A percentile compares a stretch with the other conserved stretches of the same genome.
phyloP scores from a whole-genome alignment of 805 yeast species.

The Kazachstania viticola region DNA sequence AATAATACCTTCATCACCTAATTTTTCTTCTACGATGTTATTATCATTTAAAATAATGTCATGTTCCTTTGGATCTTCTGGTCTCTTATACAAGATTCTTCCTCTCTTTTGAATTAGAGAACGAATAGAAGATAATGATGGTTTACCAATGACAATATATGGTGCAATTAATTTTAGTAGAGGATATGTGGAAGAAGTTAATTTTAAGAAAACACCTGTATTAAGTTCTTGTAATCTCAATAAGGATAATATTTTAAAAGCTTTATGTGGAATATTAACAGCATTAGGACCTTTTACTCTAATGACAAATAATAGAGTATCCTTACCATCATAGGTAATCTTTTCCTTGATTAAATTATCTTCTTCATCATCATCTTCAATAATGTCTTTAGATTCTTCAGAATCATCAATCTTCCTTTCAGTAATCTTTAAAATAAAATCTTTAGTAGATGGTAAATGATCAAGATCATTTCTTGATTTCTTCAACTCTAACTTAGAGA shows the following conservation, averaged over 20 bases:
- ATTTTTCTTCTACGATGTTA: constrained; percentile 58
- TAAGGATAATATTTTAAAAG: constrained; percentile 44
- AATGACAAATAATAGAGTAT: constrained; percentile 50
- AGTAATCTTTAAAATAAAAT: constrained; percentile 26
- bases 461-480: constrained; percentile 17
- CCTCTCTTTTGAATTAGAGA: constrained; percentile 70
- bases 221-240: constrained; percentile 49
- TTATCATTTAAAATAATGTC: constrained; percentile 56
- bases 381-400: constrained; percentile 8
- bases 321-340: constrained; percentile 29
- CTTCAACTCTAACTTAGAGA: constrained; percentile 39
- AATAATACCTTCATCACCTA: constrained; percentile 58
- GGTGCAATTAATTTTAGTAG: constrained; percentile 60
- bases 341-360: constrained; percentile 24
- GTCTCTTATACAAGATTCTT: constrained; percentile 31
- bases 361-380: constrained; percentile 18
- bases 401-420: constrained; percentile 9
- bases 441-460: constrained; percentile 23
- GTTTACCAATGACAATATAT: constrained; percentile 61
- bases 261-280: constrained; percentile 54
- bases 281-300: constrained; percentile 57
- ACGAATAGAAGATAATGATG: constrained; percentile 63
- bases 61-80: constrained; percentile 23
- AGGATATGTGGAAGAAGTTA: constrained; percentile 47
- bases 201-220: constrained; percentile 62